Base-by-base conservation (phyloP, 495 filamentous ascomycete species). In the Podospora pseudocomata region DNA sequence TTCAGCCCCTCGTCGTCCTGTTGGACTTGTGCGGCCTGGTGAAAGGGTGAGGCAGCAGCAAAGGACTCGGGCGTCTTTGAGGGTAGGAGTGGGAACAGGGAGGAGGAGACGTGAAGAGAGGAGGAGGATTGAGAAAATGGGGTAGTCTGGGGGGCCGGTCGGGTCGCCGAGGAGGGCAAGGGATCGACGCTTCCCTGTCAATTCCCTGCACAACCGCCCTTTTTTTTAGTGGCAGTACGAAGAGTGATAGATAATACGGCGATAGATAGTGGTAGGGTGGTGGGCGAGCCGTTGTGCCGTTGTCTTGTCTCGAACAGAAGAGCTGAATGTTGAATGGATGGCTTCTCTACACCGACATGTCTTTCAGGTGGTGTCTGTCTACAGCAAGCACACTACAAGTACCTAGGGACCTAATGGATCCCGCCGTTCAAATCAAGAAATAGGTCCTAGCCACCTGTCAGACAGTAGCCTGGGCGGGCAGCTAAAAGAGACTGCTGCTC, bases 171-270 rank as follows among this genome's bases (percentile, higher is more conserved):
- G 60, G 34, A 65, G 60, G 71, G 70, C 67, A 49, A 75, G 66
- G 65, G 75, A 76, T 76, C 75, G 61, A 67, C 75, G 60, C 32
- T 68, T 64, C 64, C 62, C 62, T 65, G 64, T 64, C 56, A 27
- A 59, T 63, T 63, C 61, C 27, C 64, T 71, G 66, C 68, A 68
- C 68, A 67, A 65, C 68, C 39, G 64, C 67, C 65, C 60, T 61
- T 59, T 67, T 59, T 67, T 67, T 65, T 49, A 49, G 39, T 49
- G 39, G 39, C 15, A 13, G 39, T 13, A 49, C 15, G 39, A 13
- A 11, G 7, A 3, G 39, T 49, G 13, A 0, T 1, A 49, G 39
- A 49, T 6, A 49, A 49, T 49, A 49, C 39, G 56, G n/a, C 56
- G 2, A 20, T 27, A 49, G 23, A 23, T 23, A 23, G 23, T 23